Conservation (phyloP, 257 asterid genomes). For the Catharanthus roseus region DNA sequence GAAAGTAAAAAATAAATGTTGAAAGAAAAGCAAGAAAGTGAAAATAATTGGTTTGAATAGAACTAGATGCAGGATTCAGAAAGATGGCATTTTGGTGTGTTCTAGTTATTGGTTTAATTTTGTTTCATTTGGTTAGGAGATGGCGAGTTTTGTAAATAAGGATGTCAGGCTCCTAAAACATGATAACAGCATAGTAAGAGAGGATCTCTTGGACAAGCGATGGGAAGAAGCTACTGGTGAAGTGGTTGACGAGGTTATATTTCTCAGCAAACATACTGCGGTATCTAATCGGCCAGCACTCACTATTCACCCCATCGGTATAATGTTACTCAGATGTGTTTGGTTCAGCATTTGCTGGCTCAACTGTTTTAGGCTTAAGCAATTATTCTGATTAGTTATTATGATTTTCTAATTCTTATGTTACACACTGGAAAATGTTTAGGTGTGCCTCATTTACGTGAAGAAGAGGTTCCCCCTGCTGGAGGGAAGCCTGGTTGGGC, state of each 20-base stretch:
- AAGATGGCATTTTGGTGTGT: background rate
- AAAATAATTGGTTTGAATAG: background rate
- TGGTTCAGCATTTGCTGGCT: background rate
- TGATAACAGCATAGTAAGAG: constrained; percentile 27
- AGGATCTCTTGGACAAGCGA: constrained; percentile 28
- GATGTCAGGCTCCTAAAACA: constrained; percentile 34
- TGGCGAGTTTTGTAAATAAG: constrained; percentile 27
- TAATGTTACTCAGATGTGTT: background rate
- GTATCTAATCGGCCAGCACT: constrained; percentile 37
- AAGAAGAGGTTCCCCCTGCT: too few relatives aligned
- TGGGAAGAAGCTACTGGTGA: constrained; percentile 33
- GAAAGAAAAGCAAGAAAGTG: too few relatives aligned
- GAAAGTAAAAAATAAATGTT: too few relatives aligned
- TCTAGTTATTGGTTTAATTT: background rate
- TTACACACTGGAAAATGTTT: too few relatives aligned
- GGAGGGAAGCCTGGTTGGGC: too few relatives aligned
- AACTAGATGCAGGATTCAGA: background rate
- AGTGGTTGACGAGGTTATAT: constrained; percentile 30
- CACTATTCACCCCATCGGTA: constrained; percentile 39
- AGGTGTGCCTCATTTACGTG: too few relatives aligned
- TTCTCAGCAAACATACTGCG: constrained; percentile 33
- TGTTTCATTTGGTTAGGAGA: constrained; percentile 16
- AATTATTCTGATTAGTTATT: background rate
- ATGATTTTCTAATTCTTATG: too few relatives aligned
- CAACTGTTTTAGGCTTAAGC: background rate